phyloP scores from a whole-genome alignment of 2,329 filamentous ascomycete species.

The Elsinoe ampelina region DNA sequence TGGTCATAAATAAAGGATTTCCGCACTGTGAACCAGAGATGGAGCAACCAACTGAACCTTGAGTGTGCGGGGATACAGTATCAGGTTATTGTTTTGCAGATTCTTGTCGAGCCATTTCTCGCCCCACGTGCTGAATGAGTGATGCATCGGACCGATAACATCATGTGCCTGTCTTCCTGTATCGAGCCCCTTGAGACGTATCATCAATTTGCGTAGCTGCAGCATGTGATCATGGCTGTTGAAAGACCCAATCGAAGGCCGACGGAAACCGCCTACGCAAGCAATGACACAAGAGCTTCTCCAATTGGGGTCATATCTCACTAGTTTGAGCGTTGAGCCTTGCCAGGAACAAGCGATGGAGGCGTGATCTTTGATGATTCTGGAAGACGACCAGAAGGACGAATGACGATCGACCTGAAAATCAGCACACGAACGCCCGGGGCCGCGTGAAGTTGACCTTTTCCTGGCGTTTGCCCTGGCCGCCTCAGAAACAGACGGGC shows the following conservation, averaged over 20 bases:
- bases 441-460: neutral
- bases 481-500: no score
- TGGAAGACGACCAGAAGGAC: conserved; percentile 9
- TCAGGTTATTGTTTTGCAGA: neutral
- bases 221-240: neutral
- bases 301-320: conserved; percentile 5
- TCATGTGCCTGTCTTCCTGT: neutral
- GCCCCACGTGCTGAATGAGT: neutral
- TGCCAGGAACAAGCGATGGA: conserved; percentile 8
- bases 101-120: neutral
- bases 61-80: conserved; percentile 10
- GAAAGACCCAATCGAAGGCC: neutral
- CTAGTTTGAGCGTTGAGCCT: neutral
- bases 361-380: neutral
- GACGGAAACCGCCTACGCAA: conserved; percentile 12
- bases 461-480: no score
- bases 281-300: neutral
- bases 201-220: neutral
- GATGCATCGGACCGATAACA: neutral
- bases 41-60: neutral
- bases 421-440: conserved; percentile 3
- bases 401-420: conserved; percentile 3
- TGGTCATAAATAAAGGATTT: neutral
- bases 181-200: neutral
- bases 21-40: neutral